Evolutionary conservation across 495 filamentous ascomycete species (phyloP).

Genomic region (Pseudoneurospora amorphoporcata): DNA sequence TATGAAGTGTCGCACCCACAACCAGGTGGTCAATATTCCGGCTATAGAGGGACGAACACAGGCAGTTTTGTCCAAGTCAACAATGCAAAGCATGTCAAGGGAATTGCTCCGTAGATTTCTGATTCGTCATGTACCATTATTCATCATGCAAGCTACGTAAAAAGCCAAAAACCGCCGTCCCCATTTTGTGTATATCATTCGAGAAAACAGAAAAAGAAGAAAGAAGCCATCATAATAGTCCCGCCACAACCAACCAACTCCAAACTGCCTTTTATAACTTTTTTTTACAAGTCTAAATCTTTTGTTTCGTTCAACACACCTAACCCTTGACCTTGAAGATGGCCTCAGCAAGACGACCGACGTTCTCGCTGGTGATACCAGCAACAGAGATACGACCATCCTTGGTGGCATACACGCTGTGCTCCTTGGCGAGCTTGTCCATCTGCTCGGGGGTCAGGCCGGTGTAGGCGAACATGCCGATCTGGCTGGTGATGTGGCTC

Average conservation of each 20-base stretch:
- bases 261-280: conserved; percentile 10
- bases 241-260: conserved; percentile 5
- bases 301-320: neutral
- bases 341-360: conserved; percentile 82
- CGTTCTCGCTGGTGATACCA: conserved; percentile 88
- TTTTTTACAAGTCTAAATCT: neutral
- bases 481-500: conserved; percentile 97
- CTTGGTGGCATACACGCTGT: conserved; percentile 95
- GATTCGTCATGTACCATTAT: neutral
- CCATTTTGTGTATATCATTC: neutral
- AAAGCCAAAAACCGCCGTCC: neutral
- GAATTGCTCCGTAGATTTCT: neutral
- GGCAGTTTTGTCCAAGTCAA: too few relatives aligned
- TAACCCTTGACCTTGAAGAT: conserved; percentile 85
- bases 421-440: conserved; percentile 86
- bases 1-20: neutral
- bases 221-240: neutral
- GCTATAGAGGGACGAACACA: too few relatives aligned
- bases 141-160: neutral
- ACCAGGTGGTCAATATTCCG: neutral
- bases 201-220: neutral
- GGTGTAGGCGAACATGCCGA: conserved; percentile 99
- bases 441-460: conserved; percentile 89
- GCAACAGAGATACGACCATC: conserved; percentile 97
- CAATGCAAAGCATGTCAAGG: neutral